Evolutionary conservation across 2,329 filamentous ascomycete species (phyloP).

Genomic region (Colletotrichum sp.): DNA sequence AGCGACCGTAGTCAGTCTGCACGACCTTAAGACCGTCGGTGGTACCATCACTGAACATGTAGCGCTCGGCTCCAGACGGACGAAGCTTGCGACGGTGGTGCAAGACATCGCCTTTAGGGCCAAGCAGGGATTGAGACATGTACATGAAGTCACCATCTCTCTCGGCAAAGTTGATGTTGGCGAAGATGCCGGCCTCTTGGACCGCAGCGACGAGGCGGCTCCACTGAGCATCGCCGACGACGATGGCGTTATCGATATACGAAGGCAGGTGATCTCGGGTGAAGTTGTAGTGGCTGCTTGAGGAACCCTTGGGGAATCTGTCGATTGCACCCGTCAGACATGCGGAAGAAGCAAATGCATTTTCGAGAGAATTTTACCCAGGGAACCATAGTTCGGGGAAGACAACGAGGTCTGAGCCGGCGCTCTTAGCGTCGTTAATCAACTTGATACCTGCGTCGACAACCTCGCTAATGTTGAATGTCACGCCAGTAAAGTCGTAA

Average conservation of each 20-base stretch:
- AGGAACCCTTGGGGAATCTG: not conserved
- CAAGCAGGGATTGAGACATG: slow-evolving; percentile 51
- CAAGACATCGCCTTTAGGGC: slow-evolving; percentile 40
- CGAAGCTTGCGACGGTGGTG: slow-evolving; percentile 53
- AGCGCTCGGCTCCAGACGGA: slow-evolving; percentile 56
- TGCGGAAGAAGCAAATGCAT: not conserved
- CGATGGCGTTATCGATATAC: not conserved
- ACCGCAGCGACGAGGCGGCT: not conserved
- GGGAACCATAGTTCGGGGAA: slow-evolving; percentile 6
- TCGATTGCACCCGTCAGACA: not conserved
- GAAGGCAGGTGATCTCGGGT: not conserved
- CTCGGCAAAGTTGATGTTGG: slow-evolving; percentile 39
- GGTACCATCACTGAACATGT: slow-evolving; percentile 51
- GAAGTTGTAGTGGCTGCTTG: not conserved
- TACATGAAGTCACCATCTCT: slow-evolving; percentile 41
- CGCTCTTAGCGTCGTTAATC: not conserved
- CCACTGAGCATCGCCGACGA: not conserved
- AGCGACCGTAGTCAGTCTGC: slow-evolving; percentile 41
- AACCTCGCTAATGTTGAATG: not conserved
- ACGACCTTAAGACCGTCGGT: slow-evolving; percentile 44
- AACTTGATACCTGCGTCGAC: not conserved
- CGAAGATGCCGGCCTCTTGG: not conserved
- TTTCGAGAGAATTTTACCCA: not conserved
- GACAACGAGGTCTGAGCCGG: not conserved
- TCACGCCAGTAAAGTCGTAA: not conserved